Base-by-base conservation (phyloP, 148 eudicot species). In the Chenopodium berlandieri region DNA sequence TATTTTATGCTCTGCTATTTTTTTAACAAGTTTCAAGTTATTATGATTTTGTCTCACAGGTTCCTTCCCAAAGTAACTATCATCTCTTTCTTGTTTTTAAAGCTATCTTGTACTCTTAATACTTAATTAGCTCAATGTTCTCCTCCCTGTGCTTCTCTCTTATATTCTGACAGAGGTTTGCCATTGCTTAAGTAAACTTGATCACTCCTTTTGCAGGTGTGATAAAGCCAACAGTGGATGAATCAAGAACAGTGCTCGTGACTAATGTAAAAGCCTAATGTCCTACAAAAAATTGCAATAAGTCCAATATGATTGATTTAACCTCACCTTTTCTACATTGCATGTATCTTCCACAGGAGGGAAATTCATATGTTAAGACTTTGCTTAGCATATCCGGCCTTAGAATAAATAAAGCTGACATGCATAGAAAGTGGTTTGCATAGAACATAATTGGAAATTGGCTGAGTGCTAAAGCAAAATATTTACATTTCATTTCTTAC, bases 181-280 rank as follows among this genome's bases (percentile, higher is more conserved):
- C 79, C 37, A 19, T 66, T 47, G 44, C 77, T 62, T 52, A 40
- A 69, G 79, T 58, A 72, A 66, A 77, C 66, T 77, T 65, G 71
- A 82, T 77, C 37, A 75, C 47, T 34, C 52, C 83, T 72, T 89
- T 85, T 85, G 88, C 88, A 89, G 91, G 88, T 85, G 63, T 75
- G 69, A 9, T 60, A 34, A 81, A 85, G 78, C 71, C 75, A 73
- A 58, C 85, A 56, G 78, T 50, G 65, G 87, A 81, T 50, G 83
- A 81, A 72, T 81, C 85, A 76, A 89, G 89, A 83, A 83, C 89
- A 74, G 84, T 89, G 27, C 72, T 86, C 48, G 89, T 83, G 71
- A 78, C 87, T 79, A 89, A 89, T 79, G 91, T 89, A 71, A 86
- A 71, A 63, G 78, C 73, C 48, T 75, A 25, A 58, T 40, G 13